Evolutionary conservation across 805 yeast species (phyloP).

Genomic region (Tetrapisispora taiwanensis): DNA sequence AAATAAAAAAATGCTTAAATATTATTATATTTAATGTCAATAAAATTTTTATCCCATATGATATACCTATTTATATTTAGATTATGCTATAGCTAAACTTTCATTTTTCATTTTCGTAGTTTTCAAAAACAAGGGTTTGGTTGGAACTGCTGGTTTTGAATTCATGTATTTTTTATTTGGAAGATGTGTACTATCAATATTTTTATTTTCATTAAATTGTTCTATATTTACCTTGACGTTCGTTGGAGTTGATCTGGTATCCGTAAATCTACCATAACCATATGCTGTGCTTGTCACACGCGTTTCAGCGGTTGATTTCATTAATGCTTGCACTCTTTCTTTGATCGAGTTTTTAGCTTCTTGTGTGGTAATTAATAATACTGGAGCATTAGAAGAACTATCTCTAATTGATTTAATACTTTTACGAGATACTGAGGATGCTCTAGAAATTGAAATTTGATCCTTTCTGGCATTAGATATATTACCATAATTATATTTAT

Average conservation of each 20-base stretch:
- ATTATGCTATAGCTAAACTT: too few relatives aligned
- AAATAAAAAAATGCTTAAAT: too few relatives aligned
- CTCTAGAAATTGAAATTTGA: background rate
- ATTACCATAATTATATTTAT: background rate
- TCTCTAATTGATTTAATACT: conserved; percentile 3
- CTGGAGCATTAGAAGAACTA: conserved; percentile 4
- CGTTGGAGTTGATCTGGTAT: conserved; percentile 8
- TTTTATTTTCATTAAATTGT: background rate
- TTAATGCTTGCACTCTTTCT: conserved; percentile 41
- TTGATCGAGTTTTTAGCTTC: conserved; percentile 36
- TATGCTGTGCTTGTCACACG: conserved; percentile 50
- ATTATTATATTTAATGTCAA: too few relatives aligned
- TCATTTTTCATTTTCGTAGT: background rate
- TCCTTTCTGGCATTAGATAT: background rate
- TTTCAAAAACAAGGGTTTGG: background rate
- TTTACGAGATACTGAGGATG: background rate
- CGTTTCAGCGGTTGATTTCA: conserved; percentile 23
- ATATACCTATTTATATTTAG: too few relatives aligned
- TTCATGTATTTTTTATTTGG: too few relatives aligned
- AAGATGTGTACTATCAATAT: background rate
- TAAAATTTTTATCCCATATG: too few relatives aligned
- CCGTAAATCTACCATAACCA: conserved; percentile 77
- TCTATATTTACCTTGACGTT: background rate
- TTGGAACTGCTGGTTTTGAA: background rate
- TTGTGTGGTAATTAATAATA: conserved; percentile 1